A percentile compares a stretch with the other conserved stretches of the same genome.
phyloP scores from a whole-genome alignment of 768 basidiomycete species.

The Albatrellus ellisii region DNA sequence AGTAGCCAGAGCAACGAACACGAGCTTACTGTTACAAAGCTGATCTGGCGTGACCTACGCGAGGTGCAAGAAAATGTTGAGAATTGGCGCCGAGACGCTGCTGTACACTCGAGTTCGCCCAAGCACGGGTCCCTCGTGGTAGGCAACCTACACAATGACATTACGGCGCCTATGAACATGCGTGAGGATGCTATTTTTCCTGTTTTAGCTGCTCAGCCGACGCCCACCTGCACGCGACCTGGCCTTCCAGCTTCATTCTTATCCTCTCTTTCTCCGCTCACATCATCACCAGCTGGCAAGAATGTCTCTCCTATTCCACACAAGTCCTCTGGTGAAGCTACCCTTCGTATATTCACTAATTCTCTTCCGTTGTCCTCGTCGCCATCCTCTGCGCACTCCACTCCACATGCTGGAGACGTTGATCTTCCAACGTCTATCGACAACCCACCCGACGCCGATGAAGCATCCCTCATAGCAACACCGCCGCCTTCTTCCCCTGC shows the following conservation, averaged over 20 bases:
- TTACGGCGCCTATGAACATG: not conserved
- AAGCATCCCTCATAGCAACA: conserved; percentile 10
- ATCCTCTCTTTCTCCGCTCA: no score
- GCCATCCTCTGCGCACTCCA: not conserved
- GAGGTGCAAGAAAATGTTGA: conserved; percentile 26
- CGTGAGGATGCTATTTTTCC: not conserved
- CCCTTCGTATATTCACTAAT: no score
- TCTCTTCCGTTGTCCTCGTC: not conserved
- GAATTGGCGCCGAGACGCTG: conserved; percentile 27
- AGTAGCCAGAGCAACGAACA: conserved; percentile 60
- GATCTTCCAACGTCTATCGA: conserved; percentile 3
- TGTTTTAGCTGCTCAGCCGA: not conserved
- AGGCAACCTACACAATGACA: not conserved
- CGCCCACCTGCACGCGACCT: not conserved
- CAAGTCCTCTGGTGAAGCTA: no score
- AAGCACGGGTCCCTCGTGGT: not conserved
- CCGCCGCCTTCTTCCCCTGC: conserved; percentile 15
- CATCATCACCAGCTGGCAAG: no score
- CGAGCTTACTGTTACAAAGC: conserved; percentile 30
- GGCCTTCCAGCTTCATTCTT: no score
- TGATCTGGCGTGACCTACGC: conserved; percentile 15
- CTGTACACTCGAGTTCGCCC: not conserved
- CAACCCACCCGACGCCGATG: not conserved
- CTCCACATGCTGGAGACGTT: not conserved
- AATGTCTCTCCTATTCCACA: no score